Evolutionary conservation across 805 yeast genomes (phyloP).

Genomic region (Candida ulmi): DNA sequence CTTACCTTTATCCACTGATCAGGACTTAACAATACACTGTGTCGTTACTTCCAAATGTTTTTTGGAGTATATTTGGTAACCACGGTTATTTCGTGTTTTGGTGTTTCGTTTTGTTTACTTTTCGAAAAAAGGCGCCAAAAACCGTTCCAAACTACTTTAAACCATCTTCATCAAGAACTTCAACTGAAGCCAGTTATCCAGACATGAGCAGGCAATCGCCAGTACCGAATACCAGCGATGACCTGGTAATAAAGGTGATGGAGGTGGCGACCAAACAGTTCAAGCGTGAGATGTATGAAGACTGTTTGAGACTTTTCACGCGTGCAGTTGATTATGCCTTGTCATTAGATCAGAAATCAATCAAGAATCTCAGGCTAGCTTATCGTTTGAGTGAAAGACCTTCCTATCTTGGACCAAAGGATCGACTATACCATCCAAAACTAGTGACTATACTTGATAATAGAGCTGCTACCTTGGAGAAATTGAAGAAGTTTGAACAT

Average conservation of each 20-base stretch:
- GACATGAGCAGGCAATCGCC: no score
- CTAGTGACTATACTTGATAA: conserved; percentile 17
- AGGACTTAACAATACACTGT: no score
- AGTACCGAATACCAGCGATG: no score
- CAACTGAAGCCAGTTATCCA: no score
- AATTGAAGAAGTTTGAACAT: conserved; percentile 5
- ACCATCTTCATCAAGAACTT: no score
- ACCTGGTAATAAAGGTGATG: conserved; percentile 2
- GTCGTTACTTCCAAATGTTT: no score
- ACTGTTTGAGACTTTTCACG: conserved; percentile 2
- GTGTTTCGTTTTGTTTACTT: no score
- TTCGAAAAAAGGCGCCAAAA: no score
- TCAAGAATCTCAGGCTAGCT: conserved; percentile 5
- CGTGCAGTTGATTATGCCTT: conserved; percentile 6
- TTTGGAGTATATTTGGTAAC: no score
- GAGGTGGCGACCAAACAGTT: conserved; percentile 4
- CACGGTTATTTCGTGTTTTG: no score
- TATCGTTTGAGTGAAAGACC: conserved; percentile 15
- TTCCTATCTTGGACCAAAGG: conserved; percentile 5
- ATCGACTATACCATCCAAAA: conserved; percentile 16
- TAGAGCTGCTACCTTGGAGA: conserved; percentile 19
- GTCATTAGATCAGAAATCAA: conserved; percentile 12
- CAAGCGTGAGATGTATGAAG: conserved; percentile 1
- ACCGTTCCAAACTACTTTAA: no score
- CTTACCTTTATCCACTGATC: no score